A percentile compares a stretch with the other conserved stretches of the same genome.
Conservation (phyloP, 805 yeast species). For the Pichia gijzeniarum region DNA sequence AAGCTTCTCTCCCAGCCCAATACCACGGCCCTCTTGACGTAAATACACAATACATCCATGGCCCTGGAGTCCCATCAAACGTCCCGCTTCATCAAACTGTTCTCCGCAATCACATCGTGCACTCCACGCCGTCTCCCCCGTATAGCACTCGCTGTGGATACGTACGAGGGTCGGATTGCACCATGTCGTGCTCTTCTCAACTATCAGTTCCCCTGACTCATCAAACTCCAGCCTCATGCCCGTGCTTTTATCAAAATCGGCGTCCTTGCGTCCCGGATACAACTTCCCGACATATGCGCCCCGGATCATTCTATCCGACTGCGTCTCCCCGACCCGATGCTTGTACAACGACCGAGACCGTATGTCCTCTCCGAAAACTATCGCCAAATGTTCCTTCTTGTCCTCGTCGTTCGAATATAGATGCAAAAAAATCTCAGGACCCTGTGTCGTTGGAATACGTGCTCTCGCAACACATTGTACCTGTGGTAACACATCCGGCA, state of each 20-base stretch:
- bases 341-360: conserved; percentile 69
- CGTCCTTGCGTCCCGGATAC: conserved; percentile 74
- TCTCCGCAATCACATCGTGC: conserved; percentile 99
- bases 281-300: conserved; percentile 94
- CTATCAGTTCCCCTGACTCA: conserved; percentile 31
- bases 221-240: conserved; percentile 38
- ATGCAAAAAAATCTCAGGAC: conserved; percentile 90
- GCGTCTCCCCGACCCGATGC: conserved; percentile 63
- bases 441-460: conserved; percentile 91
- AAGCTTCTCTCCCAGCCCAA: conserved; percentile 94
- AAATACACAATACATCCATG: conserved; percentile 92
- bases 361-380: conserved; percentile 90
- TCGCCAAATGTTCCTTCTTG: conserved; percentile 91
- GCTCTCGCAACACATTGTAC: conserved; percentile 92
- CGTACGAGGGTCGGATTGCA: conserved; percentile 59
- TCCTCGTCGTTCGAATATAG: conserved; percentile 82
- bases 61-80: conserved; percentile 80
- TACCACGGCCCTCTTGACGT: conserved; percentile 98
- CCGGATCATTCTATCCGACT: conserved; percentile 93
- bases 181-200: conserved; percentile 24
- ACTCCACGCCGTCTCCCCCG: conserved; percentile 99
- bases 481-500: conserved; percentile 56
- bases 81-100: conserved; percentile 96
- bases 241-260: conserved; percentile 51
- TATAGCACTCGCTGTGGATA: conserved; percentile 95